Conservation (phyloP, 1,284 basidiomycete genomes). For the Fomitopsis schrenkii region DNA sequence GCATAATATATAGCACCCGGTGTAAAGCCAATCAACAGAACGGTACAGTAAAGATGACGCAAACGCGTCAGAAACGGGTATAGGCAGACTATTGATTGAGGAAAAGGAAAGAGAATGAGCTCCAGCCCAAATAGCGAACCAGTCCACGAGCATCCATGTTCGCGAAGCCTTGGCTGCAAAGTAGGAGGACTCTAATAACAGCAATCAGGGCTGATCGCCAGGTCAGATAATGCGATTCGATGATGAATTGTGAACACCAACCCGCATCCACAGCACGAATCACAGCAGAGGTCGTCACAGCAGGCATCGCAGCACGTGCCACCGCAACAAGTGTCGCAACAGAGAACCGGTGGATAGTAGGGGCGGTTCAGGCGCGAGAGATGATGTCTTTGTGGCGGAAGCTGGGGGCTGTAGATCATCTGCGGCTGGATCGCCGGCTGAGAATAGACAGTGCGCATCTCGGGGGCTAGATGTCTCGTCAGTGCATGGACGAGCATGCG, state of each 20-base stretch:
- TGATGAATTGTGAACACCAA: not conserved
- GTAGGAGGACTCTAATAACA: not conserved
- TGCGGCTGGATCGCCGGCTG: conserved; percentile 16
- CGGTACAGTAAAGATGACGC: too few relatives aligned
- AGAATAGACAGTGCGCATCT: conserved; percentile 18
- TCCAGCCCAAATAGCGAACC: too few relatives aligned
- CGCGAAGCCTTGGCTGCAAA: too few relatives aligned
- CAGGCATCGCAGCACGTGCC: conserved; percentile 5
- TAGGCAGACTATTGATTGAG: too few relatives aligned
- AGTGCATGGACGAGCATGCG: not conserved
- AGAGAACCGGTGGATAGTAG: conserved; percentile 6
- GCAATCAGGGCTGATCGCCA: not conserved
- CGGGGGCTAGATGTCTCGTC: conserved; percentile 12
- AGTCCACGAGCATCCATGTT: too few relatives aligned
- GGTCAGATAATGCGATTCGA: not conserved
- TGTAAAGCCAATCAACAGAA: too few relatives aligned
- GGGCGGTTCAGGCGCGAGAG: not conserved
- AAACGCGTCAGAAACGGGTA: too few relatives aligned
- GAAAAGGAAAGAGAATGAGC: too few relatives aligned
- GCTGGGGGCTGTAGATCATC: conserved; percentile 12
- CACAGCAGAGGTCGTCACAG: conserved; percentile 8
- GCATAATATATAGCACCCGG: too few relatives aligned
- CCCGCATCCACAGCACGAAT: conserved; percentile 9
- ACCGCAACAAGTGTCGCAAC: conserved; percentile 10
- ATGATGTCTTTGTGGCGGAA: conserved; percentile 2